Evolutionary conservation across 164 flowering plant genomes (phyloP).

Genomic region (Stephania cephalantha): DNA sequence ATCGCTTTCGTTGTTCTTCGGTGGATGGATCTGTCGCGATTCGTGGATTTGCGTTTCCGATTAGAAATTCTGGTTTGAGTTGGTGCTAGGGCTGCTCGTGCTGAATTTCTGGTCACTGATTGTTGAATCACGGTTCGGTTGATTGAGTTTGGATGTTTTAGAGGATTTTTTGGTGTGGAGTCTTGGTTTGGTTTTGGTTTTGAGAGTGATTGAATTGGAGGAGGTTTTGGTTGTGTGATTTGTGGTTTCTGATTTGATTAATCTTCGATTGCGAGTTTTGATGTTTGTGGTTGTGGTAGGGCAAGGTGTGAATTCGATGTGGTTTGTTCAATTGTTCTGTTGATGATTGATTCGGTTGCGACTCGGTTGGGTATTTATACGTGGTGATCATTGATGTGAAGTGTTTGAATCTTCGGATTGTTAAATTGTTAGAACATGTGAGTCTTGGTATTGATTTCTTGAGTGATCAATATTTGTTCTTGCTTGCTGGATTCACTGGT

Average conservation of each 20-base stretch:
- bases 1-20: not conserved
- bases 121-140: not conserved
- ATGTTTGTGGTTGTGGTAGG: conserved; percentile 2
- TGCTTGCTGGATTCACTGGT: not conserved
- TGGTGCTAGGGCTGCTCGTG: not conserved
- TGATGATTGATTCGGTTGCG: not conserved
- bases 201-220: not conserved
- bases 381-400: not conserved
- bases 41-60: not conserved
- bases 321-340: not conserved
- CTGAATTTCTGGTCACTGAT: not conserved
- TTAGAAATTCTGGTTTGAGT: not conserved
- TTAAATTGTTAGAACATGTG: not conserved
- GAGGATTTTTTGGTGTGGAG: not conserved
- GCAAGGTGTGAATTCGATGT: not conserved
- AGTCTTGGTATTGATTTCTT: not conserved
- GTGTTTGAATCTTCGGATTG: not conserved
- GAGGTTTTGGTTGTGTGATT: not conserved
- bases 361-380: not conserved
- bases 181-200: not conserved
- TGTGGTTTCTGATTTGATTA: not conserved
- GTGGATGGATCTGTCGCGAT: conserved; percentile 2
- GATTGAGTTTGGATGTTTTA: not conserved
- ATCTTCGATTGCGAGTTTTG: not conserved
- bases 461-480: not conserved